These are phyloP conservation scores for Phragmites australis DNA, from an alignment of 176 grass and related monocot species.

Conservation along the genomic window DNA sequence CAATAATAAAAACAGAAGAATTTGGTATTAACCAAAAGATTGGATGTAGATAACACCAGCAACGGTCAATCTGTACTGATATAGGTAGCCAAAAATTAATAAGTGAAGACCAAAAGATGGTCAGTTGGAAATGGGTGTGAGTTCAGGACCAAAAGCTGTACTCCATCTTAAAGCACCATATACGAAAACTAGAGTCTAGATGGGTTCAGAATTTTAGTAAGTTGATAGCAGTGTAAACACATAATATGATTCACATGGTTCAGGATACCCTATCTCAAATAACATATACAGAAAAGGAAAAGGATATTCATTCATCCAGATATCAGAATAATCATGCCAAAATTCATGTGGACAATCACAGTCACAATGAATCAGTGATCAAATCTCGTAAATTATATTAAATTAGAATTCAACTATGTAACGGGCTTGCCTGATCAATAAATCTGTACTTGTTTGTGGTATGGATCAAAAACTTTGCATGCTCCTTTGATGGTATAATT, in stretches of 20 bases:
- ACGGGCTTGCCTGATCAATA: slow-evolving; percentile 79
- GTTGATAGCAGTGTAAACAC: not conserved
- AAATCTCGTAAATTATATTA: not conserved
- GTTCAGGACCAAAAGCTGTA: not conserved
- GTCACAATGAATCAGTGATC: too few species aligned
- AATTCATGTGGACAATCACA: not conserved
- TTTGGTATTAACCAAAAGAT: not conserved
- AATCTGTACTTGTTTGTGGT: slow-evolving; percentile 99
- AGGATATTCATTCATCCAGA: not conserved
- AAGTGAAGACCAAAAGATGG: not conserved
- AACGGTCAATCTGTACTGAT: not conserved
- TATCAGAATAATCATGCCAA: not conserved
- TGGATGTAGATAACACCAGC: not conserved
- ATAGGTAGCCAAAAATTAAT: not conserved
- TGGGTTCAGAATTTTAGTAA: not conserved
- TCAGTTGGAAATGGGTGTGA: not conserved
- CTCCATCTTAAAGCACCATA: not conserved
- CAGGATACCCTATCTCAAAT: not conserved
- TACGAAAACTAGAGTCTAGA: not conserved
- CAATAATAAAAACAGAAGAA: not conserved
- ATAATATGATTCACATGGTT: not conserved
- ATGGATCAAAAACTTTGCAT: slow-evolving; percentile 87
- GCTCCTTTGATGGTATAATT: slow-evolving; percentile 92
- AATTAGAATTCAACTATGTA: slow-evolving; percentile 17
- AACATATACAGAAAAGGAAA: not conserved